These are phyloP conservation scores for Colletotrichum abscissum DNA, from an alignment of 2,329 filamentous ascomycete species.

Conservation along the genomic window DNA sequence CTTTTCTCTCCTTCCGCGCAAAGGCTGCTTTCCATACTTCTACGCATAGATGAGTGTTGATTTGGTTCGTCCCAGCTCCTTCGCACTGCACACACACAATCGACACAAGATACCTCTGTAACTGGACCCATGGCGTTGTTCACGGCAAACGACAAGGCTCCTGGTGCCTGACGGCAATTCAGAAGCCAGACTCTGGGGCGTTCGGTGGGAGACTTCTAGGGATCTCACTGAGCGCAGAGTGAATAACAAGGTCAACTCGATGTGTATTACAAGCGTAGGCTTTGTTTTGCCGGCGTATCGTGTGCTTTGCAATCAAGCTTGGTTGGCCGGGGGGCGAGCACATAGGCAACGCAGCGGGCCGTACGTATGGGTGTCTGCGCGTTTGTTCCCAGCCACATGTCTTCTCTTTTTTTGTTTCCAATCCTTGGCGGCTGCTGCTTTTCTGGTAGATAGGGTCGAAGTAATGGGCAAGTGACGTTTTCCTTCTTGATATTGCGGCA, in stretches of 20 bases:
- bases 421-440: conserved; percentile 20
- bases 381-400: background rate
- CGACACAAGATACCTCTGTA: conserved; percentile 34
- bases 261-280: conserved; percentile 15
- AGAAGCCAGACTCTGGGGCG: background rate
- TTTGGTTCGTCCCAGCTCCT: conserved; percentile 31
- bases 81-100: conserved; percentile 27
- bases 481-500: background rate
- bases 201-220: background rate
- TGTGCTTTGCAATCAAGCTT: conserved; percentile 31
- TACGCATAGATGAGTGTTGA: conserved; percentile 37
- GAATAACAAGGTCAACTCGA: conserved; percentile 8
- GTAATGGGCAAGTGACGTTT: conserved; percentile 32
- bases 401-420: background rate
- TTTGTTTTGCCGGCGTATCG: conserved; percentile 17
- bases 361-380: background rate
- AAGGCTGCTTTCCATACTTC: conserved; percentile 35
- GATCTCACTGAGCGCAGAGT: background rate
- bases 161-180: background rate
- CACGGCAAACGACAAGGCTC: conserved; percentile 1
- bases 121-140: conserved; percentile 29
- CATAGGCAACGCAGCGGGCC: conserved; percentile 2
- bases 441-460: conserved; percentile 34
- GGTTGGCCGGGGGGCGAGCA: background rate
- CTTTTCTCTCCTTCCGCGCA: conserved; percentile 25